Base-by-base conservation (phyloP, 495 filamentous ascomycete species). In the Neurospora sp. region DNA sequence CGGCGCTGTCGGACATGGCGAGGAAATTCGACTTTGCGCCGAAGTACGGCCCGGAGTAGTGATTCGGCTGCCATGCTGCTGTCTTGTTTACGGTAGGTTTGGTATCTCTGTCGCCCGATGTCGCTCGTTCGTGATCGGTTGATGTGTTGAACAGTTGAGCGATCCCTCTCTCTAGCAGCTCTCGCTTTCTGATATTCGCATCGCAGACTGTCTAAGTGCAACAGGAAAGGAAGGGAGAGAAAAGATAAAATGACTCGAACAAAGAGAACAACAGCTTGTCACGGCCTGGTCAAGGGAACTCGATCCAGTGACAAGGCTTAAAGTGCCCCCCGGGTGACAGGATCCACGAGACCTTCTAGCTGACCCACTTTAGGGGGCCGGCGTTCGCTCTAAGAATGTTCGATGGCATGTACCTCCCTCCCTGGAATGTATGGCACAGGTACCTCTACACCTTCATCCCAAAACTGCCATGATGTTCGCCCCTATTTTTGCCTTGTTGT, bases 1-100 rank as follows among this genome's bases (percentile, higher is more conserved):
- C 79, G 79, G 21, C 76, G 76, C 48, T 77, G 76, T 11, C 76
- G 77, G 34, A 74, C 31, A 40, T 74, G 71, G 19, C 72, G 72
- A 38, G 79, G 70, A 21, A 39, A 11, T 19, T 77, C 66, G 75
- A 77, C 71, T 17, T 75, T 73, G 70, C 79, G 78, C 74, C 76
- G 78, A 39, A 79, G 39, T 21, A 73, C 40, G 11, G 73, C 72
- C 39, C 76, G 74, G 48, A 73, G 76, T 2, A 74, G 39, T 11
- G 69, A 73, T 38, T 69, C 71, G 9, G 70, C 66, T 13, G 77
- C 70, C 78, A 80, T 80, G 10, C 1, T 80, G 10, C 3, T 70
- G 28, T 10, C 28, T 38, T 15, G 59, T 72, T 37, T 39, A 21
- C 1, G 28, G 28, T 31, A 19, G 54, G 15, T 62, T 19, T 54